These are phyloP conservation scores for Tinospora cordifolia DNA, from an alignment of 164 flowering plant genomes.

Conservation along the genomic window DNA sequence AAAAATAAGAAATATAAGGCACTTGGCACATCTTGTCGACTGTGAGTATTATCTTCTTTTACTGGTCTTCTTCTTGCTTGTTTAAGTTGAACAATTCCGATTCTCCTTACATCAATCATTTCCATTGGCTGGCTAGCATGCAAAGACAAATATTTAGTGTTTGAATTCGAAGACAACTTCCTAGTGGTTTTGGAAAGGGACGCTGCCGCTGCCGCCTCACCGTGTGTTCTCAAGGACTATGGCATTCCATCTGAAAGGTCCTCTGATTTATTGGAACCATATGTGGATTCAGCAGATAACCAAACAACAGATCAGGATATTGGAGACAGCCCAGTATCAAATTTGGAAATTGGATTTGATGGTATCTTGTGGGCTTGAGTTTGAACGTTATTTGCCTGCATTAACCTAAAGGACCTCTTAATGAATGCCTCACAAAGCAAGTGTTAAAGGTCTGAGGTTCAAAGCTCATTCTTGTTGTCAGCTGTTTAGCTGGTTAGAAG, in stretches of 20 bases:
- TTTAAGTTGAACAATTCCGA: background rate
- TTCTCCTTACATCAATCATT: slow-evolving; percentile 9
- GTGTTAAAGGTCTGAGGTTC: background rate
- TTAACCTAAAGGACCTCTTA: no score
- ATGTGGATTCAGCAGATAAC: slow-evolving; percentile 44
- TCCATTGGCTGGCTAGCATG: slow-evolving; percentile 46
- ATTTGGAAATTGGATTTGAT: slow-evolving; percentile 68
- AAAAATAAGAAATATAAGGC: slow-evolving; percentile 71
- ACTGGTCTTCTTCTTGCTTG: background rate
- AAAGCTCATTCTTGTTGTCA: background rate
- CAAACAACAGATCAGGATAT: slow-evolving; percentile 31
- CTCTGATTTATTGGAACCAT: slow-evolving; percentile 64
- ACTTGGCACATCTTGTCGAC: slow-evolving; percentile 83
- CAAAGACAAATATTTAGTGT: slow-evolving; percentile 65
- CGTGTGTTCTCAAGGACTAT: slow-evolving; percentile 63
- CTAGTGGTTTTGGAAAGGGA: slow-evolving; percentile 74
- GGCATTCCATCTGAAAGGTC: slow-evolving; percentile 88
- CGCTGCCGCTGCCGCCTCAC: slow-evolving; percentile 53
- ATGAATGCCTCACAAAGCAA: background rate
- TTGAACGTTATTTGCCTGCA: background rate
- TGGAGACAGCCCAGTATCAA: slow-evolving; percentile 62
- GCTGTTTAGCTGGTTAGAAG: background rate
- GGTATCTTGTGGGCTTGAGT: slow-evolving; percentile 81
- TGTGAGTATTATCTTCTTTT: slow-evolving; percentile 44
- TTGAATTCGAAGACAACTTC: slow-evolving; percentile 88